These are phyloP conservation scores for Rhizopogon vulgaris DNA, from an alignment of 768 basidiomycete genomes.

Conservation along the genomic window DNA sequence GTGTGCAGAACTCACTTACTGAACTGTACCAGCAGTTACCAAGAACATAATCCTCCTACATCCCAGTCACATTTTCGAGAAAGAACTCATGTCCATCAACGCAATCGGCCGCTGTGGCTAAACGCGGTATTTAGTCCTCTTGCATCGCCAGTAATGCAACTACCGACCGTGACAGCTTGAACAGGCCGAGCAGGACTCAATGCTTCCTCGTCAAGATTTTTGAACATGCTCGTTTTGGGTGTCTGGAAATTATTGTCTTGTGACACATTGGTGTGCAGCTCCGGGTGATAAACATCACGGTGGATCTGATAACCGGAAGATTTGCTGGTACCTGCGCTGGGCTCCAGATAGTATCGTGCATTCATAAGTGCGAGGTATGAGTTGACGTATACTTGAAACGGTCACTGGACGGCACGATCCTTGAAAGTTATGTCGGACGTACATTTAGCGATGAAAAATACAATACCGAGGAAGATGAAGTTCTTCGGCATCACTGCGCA, in stretches of 20 bases:
- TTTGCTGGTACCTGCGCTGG: neutral
- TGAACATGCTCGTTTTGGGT: neutral
- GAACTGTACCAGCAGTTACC: too few species aligned
- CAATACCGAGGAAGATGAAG: neutral
- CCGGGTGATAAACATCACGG: neutral
- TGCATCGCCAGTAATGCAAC: neutral
- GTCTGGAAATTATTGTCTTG: neutral
- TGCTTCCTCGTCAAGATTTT: neutral
- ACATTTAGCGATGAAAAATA: neutral
- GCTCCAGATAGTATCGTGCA: neutral
- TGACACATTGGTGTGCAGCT: neutral
- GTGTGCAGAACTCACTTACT: too few species aligned
- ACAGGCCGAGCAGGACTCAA: neutral
- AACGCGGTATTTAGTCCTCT: neutral
- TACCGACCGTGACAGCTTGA: neutral
- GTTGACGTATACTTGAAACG: neutral
- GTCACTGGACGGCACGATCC: neutral
- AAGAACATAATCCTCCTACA: neutral
- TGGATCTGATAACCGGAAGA: neutral
- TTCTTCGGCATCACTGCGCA: neutral
- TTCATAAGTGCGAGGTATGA: neutral
- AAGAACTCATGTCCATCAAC: neutral
- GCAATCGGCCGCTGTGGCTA: neutral
- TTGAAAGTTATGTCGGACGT: neutral
- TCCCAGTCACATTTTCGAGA: neutral